A percentile compares a stretch with the other conserved stretches of the same genome.
These are phyloP conservation scores for Phylloporus arenicola DNA, from an alignment of 768 basidiomycete genomes.

Conservation along the genomic window DNA sequence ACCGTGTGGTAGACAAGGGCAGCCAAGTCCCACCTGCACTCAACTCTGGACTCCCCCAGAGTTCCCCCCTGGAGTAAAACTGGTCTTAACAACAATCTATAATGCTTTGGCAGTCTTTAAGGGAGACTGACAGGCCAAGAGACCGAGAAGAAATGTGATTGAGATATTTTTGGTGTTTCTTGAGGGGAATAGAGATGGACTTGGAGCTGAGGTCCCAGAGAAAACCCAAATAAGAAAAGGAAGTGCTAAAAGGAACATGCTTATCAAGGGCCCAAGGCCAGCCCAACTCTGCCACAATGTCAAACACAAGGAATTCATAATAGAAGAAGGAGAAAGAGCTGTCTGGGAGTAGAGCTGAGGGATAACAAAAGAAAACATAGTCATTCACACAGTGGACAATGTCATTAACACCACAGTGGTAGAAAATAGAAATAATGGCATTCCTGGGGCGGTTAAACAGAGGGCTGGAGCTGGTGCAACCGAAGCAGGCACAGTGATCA, in stretches of 20 bases:
- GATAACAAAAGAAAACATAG: constrained; percentile 13
- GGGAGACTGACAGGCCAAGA: neutral
- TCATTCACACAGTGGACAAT: constrained; percentile 36
- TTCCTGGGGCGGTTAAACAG: constrained; percentile 32
- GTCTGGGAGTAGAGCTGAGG: neutral
- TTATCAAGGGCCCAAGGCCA: neutral
- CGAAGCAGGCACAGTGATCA: constrained; percentile 17
- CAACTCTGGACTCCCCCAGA: too few relatives aligned
- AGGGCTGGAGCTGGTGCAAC: constrained; percentile 21
- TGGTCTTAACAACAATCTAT: too few relatives aligned
- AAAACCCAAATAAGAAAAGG: neutral
- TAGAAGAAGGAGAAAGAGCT: neutral
- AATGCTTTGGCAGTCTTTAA: neutral
- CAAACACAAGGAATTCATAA: neutral
- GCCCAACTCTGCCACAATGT: neutral
- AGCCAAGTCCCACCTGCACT: too few relatives aligned
- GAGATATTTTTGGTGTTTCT: neutral
- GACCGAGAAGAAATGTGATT: neutral
- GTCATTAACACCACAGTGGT: constrained; percentile 7
- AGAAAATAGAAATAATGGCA: constrained; percentile 24
- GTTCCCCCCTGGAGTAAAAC: too few relatives aligned
- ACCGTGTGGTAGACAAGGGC: too few relatives aligned
- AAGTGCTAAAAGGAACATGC: neutral
- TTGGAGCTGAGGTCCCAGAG: neutral
- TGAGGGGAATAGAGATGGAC: neutral